phyloP scores from a whole-genome alignment of 371 early-diverging fungal species.

The Lichtheimia ramosa region DNA sequence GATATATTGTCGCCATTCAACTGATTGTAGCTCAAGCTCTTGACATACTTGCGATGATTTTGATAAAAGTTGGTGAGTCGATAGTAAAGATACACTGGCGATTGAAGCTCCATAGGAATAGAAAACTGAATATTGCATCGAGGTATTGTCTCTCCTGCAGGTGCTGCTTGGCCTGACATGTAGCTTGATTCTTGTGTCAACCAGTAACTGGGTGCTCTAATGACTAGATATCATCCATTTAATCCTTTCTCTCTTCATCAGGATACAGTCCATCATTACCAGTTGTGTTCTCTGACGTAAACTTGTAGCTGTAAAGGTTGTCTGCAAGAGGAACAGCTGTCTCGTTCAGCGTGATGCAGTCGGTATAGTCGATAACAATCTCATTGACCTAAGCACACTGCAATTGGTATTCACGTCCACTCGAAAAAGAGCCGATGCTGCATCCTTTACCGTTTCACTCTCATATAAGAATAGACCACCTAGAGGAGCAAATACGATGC shows the following conservation, averaged over 20 bases:
- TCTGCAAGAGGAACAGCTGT: constrained; percentile 8
- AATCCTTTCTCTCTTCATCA: not conserved
- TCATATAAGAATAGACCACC: constrained; percentile 73
- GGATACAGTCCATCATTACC: constrained; percentile 15
- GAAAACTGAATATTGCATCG: constrained; percentile 71
- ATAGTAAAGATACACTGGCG: constrained; percentile 84
- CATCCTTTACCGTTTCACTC: constrained; percentile 44
- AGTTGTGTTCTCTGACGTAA: constrained; percentile 40
- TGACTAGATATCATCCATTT: constrained; percentile 11
- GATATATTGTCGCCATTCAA: constrained; percentile 63
- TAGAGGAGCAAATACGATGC: constrained; percentile 83
- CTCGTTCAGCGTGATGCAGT: constrained; percentile 53
- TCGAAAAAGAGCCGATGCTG: not conserved
- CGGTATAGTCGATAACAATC: constrained; percentile 82
- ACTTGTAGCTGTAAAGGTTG: constrained; percentile 37
- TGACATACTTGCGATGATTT: constrained; percentile 90
- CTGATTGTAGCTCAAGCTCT: constrained; percentile 78
- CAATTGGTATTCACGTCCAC: not conserved
- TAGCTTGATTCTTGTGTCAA: constrained; percentile 25
- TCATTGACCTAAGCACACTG: constrained; percentile 55
- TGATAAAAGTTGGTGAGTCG: constrained; percentile 92
- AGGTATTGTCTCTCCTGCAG: constrained; percentile 22
- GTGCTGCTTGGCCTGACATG: constrained; percentile 14
- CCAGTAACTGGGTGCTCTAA: constrained; percentile 35
- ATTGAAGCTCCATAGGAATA: constrained; percentile 54